These are phyloP conservation scores for Dictyophora rubrovolvata DNA, from an alignment of 768 basidiomycete genomes.

Conservation along the genomic window DNA sequence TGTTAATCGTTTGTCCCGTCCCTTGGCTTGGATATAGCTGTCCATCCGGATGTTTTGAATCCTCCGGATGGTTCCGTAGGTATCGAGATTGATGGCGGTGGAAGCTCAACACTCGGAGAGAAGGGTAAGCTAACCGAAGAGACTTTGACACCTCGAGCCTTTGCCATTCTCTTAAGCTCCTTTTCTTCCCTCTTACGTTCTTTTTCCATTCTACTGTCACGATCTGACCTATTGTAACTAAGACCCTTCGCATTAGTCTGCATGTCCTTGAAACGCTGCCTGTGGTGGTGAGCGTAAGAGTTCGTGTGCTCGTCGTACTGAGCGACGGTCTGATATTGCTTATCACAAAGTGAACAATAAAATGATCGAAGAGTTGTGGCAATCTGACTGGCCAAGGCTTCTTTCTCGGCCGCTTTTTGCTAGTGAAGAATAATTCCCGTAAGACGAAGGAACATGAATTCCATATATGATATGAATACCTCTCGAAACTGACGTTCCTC, in stretches of 20 bases:
- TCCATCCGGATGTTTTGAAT: slow-evolving; percentile 42
- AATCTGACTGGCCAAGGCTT: slow-evolving; percentile 59
- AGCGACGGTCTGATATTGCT: slow-evolving; percentile 77
- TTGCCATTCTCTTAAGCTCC: slow-evolving; percentile 74
- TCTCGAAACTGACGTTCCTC: slow-evolving; percentile 67
- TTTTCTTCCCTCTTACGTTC: slow-evolving; percentile 80
- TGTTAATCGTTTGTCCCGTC: slow-evolving; percentile 11
- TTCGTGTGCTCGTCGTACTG: slow-evolving; percentile 88
- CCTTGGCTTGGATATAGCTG: slow-evolving; percentile 28
- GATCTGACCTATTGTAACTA: slow-evolving; percentile 47
- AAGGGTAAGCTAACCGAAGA: slow-evolving; percentile 17
- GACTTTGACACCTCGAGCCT: slow-evolving; percentile 62
- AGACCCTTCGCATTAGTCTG: slow-evolving; percentile 48
- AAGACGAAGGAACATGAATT: not conserved
- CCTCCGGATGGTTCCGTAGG: slow-evolving; percentile 17
- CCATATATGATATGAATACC: slow-evolving; percentile 27
- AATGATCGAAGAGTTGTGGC: slow-evolving; percentile 59
- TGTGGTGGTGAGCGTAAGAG: slow-evolving; percentile 82
- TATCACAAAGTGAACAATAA: slow-evolving; percentile 76
- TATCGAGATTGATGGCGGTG: slow-evolving; percentile 9
- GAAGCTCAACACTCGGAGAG: slow-evolving; percentile 7
- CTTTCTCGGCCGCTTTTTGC: slow-evolving; percentile 55
- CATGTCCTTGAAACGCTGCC: slow-evolving; percentile 74
- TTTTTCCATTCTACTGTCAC: slow-evolving; percentile 70
- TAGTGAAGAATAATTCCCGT: slow-evolving; percentile 19